Percentiles rank a stretch among this genome's conserved stretches.
phyloP scores from a whole-genome alignment of 2,329 filamentous ascomycete species.

The Nemania abortiva region DNA sequence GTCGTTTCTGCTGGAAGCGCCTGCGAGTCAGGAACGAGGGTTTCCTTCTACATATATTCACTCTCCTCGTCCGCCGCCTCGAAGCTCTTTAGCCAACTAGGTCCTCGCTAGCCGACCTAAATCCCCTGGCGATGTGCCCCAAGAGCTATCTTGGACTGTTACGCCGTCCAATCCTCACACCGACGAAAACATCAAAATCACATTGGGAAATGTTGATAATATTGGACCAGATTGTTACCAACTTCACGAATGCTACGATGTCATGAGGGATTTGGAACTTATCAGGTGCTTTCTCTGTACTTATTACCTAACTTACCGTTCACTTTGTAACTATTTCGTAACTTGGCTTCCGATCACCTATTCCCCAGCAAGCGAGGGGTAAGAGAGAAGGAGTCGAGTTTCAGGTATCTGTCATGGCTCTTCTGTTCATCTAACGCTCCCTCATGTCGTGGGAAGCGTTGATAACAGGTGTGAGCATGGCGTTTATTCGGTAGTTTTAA shows the following conservation, averaged over 20 bases:
- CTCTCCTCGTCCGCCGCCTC: background rate
- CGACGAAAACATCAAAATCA: conserved; percentile 9
- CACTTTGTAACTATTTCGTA: conserved; percentile 4
- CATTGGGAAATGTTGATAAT: conserved; percentile 22
- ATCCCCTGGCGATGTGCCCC: conserved; percentile 4
- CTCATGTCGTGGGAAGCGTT: background rate
- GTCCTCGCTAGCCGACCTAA: conserved; percentile 4
- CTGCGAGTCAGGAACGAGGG: conserved; percentile 37
- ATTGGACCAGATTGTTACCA: conserved; percentile 33
- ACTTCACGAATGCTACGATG: conserved; percentile 30
- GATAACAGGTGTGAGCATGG: background rate
- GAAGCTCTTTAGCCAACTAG: conserved; percentile 5
- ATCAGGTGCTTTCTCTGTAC: conserved; percentile 15
- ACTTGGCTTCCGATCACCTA: background rate
- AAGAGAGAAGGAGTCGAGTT: conserved; percentile 1
- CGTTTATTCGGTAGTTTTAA: conserved; percentile 11
- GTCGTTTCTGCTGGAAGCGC: conserved; percentile 40
- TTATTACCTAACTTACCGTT: conserved; percentile 11
- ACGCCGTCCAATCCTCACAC: conserved; percentile 3
- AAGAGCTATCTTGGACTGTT: conserved; percentile 21
- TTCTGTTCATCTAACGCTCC: background rate
- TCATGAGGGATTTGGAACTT: conserved; percentile 16
- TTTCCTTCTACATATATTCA: conserved; percentile 7
- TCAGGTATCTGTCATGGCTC: conserved; percentile 8
- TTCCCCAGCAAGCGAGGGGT: conserved; percentile 26